phyloP scores from a whole-genome alignment of 2,329 filamentous ascomycete species.

The Botryosphaeria dothidea region DNA sequence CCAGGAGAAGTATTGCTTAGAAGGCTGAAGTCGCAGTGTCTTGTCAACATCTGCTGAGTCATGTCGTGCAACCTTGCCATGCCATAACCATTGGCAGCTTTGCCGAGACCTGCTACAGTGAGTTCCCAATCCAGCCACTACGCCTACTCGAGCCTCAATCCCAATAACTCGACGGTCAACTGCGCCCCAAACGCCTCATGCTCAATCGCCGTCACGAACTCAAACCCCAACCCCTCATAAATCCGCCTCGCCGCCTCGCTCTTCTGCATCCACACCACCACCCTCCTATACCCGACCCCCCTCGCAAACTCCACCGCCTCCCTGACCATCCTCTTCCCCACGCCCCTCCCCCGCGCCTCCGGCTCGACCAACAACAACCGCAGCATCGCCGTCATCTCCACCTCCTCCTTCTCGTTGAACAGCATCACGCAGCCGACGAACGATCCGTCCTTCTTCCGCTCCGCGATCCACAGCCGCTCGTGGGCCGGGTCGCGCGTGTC shows the following conservation, averaged over 20 bases:
- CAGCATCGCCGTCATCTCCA: not conserved
- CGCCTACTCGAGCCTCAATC: not conserved
- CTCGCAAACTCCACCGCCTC: not conserved
- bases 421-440: constrained; percentile 10
- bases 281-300: not conserved
- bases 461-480: not conserved
- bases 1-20: too few relatives aligned
- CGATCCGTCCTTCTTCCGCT: not conserved
- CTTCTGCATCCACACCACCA: not conserved
- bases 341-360: not conserved
- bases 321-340: not conserved
- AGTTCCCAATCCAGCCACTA: too few relatives aligned
- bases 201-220: not conserved
- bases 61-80: too few relatives aligned
- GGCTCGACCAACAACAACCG: not conserved
- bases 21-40: too few relatives aligned
- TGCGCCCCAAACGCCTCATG: not conserved
- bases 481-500: not conserved
- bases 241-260: not conserved
- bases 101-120: too few relatives aligned
- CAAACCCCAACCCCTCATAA: not conserved
- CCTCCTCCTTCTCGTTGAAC: not conserved
- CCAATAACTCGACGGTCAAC: not conserved
- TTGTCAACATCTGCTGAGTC: too few relatives aligned
- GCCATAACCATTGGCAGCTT: too few relatives aligned